Evolutionary conservation across 768 basidiomycete species (phyloP), one percentile per base, ranked within the genome.

Genomic region (Ephemerocybe angulata): DNA sequence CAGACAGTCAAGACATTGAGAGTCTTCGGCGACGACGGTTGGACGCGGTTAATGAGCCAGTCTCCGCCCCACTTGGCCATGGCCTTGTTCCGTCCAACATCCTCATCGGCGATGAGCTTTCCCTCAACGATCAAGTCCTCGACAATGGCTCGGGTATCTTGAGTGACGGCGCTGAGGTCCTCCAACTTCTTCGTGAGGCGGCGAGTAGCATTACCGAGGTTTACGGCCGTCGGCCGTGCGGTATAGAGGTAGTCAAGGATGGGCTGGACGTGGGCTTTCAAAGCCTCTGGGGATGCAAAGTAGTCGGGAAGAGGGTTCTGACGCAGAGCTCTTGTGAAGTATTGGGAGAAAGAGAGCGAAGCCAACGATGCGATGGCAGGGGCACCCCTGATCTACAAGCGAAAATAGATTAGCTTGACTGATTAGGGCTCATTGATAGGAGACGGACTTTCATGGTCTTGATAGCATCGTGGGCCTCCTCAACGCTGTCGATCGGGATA

Each of bases 171-270:
- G 48, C 76, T 69, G 0, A 75, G 72, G 0, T 63, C 56, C 10
- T 74, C 69, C n/a, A 92, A 72, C 2, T 72, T 72, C 15, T 72
- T 72, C 6, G 77, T 68, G 33, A 98, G 79, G 19, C 93, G 81
- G 19, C 85, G 80, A 43, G 86, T 90, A 6, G 93, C 93, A 42
- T 87, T 88, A 11, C 90, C 85, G 21, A 98, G 87, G 72, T 98
- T 98, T 62, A 98, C 95, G 5, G 95, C 95, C 0, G 95, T 98
- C 15, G 96, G 95, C n/a, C 95, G 83, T 2, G 95, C 88, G 1
- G 86, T 90, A 67, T 81, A 86, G 12, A 98, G 80, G 68, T 83
- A 87, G 37, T 84, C 80, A 43, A 94, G 77, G 40, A 83, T 76
- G 0, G 78, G 75, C 37, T 74, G 64, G 58, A 95, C 67, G 67